Base-by-base conservation (phyloP, 2,329 filamentous ascomycete species). In the Biscogniauxia sp. region DNA sequence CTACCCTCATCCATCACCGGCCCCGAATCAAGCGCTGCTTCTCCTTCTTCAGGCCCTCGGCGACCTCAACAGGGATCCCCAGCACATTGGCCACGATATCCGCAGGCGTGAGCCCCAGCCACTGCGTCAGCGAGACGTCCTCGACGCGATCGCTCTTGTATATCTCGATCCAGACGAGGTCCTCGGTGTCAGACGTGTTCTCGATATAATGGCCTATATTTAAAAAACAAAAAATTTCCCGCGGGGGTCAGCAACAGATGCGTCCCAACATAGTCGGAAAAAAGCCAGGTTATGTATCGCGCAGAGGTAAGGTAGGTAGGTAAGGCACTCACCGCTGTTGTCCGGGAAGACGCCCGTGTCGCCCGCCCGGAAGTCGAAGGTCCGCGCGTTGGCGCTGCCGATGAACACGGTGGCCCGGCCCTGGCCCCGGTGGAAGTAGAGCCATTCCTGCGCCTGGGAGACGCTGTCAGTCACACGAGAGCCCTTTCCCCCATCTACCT, bases 341-440 rank as follows among this genome's bases (percentile, higher is more conserved):
- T 88, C 86, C 0, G 87, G 87, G 72, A 90, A 90, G 0, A 86
- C 85, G 8, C 83, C 87, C 1, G 86, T 88, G 63, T 91, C 88
- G n/a, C 88, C 87, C 4, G 86, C 80, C 1, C 76, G 76, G 72
- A 90, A 88, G 73, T 90, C 85, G 68, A 90, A 89, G 0, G 87
- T 90, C 5, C 87, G 81, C 2, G 87, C 81, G 58, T 83, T 84
- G 11, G 79, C 76, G 67, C 79, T 82, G 6, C 86, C 88, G 54
- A 85, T 84, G 70, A 89, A 90, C 2, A 88, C 84, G 0, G 86
- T 89, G 0, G 87, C 87, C 25, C 83, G 82, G 0, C 77, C 88
- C 1, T 78, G 74, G 23, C 87, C 88, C 61, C 83, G 77, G 70
- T 88, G 85, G 76, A 91, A 90, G 74, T 89, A 90, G 2, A 90